These are phyloP conservation scores for Xylariaceae sp. DNA, from an alignment of 2,329 filamentous ascomycete genomes.

Conservation along the genomic window DNA sequence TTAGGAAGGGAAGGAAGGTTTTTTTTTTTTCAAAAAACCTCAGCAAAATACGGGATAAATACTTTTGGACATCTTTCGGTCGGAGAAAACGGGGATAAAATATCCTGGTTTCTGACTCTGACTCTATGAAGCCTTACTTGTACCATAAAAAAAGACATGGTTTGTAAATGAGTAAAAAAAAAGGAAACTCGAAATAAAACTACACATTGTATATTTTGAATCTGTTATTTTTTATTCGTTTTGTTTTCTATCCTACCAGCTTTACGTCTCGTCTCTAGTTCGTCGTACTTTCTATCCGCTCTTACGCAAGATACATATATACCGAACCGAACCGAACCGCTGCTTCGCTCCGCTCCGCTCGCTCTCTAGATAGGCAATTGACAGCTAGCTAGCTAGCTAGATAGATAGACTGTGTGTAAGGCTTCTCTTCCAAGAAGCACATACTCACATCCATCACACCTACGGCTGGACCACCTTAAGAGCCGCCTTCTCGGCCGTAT, in stretches of 20 bases:
- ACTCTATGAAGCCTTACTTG: slow-evolving; percentile 7
- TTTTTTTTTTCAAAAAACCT: too few relatives aligned
- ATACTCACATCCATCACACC: slow-evolving; percentile 8
- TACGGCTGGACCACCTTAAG: slow-evolving; percentile 33
- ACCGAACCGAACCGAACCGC: too few relatives aligned
- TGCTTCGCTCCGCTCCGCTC: too few relatives aligned
- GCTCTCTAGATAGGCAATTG: too few relatives aligned
- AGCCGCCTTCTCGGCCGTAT: slow-evolving; percentile 44
- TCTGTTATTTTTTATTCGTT: not conserved
- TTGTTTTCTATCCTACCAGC: too few relatives aligned
- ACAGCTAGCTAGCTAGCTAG: too few relatives aligned
- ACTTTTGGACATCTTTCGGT: not conserved
- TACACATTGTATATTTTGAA: slow-evolving; percentile 16
- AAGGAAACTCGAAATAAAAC: slow-evolving; percentile 17
- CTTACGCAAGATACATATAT: too few relatives aligned
- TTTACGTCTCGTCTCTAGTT: too few relatives aligned
- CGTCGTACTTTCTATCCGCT: too few relatives aligned
- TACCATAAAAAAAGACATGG: slow-evolving; percentile 14
- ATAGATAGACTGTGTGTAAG: too few relatives aligned
- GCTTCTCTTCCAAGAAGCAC: too few relatives aligned
- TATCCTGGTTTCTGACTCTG: slow-evolving; percentile 5
- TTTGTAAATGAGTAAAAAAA: slow-evolving; percentile 16
- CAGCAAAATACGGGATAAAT: not conserved
- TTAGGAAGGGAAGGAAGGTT: too few relatives aligned
- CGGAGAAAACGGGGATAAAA: not conserved